These are phyloP conservation scores for Fragaria ananassa DNA, from an alignment of 306 rosid species.

Conservation along the genomic window DNA sequence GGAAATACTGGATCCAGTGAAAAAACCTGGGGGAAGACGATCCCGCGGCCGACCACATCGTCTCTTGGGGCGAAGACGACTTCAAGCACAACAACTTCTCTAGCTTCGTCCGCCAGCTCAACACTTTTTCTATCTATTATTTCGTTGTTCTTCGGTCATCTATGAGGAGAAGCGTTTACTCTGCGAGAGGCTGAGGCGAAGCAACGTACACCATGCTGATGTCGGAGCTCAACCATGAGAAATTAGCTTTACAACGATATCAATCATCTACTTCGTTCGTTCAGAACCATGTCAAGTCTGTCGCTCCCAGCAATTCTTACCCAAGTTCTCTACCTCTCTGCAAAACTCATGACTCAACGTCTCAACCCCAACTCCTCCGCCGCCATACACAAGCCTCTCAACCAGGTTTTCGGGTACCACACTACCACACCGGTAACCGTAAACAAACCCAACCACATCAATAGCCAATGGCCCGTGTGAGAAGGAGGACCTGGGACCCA, in stretches of 20 bases:
- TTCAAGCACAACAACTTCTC: constrained; percentile 98
- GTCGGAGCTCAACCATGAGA: constrained; percentile 87
- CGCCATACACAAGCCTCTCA: constrained; percentile 45
- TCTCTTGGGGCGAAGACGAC: constrained; percentile 96
- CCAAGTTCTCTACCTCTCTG: constrained; percentile 53
- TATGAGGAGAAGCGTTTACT: constrained; percentile 81
- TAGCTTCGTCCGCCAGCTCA: constrained; percentile 97
- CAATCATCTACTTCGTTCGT: constrained; percentile 74
- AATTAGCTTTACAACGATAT: constrained; percentile 81
- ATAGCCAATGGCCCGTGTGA: constrained; percentile 10
- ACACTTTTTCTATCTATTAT: constrained; percentile 37
- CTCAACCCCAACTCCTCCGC: constrained; percentile 22
- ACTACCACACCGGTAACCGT: constrained; percentile 16
- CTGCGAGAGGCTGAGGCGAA: constrained; percentile 66
- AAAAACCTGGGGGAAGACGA: constrained; percentile 38
- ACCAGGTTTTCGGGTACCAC: constrained; percentile 42
- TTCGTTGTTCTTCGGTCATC: background rate
- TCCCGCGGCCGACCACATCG: constrained; percentile 83
- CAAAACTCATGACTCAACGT: background rate
- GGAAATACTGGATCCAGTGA: no score
- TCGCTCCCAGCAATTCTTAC: constrained; percentile 75
- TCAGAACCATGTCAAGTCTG: constrained; percentile 94
- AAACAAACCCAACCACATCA: constrained; percentile 30
- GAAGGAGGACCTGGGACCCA: no score
- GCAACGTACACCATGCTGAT: constrained; percentile 78